Base-by-base conservation (phyloP, 768 basidiomycete genomes). In the Leccinum fibrillosum region DNA sequence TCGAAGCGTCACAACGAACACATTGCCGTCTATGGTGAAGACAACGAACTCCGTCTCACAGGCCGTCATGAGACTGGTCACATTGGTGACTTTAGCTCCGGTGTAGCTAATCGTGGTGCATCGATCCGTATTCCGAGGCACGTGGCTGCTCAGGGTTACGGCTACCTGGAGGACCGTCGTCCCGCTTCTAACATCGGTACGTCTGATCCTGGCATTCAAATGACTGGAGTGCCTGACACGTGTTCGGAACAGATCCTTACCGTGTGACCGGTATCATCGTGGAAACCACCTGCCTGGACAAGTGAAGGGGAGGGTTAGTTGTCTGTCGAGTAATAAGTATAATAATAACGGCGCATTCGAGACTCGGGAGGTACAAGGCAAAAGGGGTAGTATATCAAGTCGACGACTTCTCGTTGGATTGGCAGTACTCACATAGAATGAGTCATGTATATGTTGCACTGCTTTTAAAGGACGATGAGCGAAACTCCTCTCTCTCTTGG, bases 41-140 rank as follows among this genome's bases (percentile, higher is more conserved):
- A 96, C 82, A 99, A 98, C 76, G 97, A 98, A 55, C 79, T 94
- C 61, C 86, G 97, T 69, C 82, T 99, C 71, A 97, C 95, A 26
- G 97, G 97, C 60, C 88, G 90, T 64, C 96, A 98, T 75, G 97
- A 99, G 83, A 99, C 97, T 52, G 94, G 90, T 57, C 92, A 94
- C 78, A 98, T 98, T 68, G 82, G 86, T 64, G 72, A 74, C 56
- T 99, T 99, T 82, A 90, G 88, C 66, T 90, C 91, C 59, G 97
- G 97, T 76, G 92, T 98, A 62, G 97, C 97, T 66, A 90, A 97
- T 81, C 93, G 96, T 75, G 97, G 94, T 69, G 94, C 96, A 49
- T 95, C 93, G 30, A 92, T 97, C 72, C 92, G 94, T 78, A 89
- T 99, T 49, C 97, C 97, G 49, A 81, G 96, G 69, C 91, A 95